phyloP scores from a whole-genome alignment of 2,329 filamentous ascomycete species.

The Colletotrichum simmondsii region DNA sequence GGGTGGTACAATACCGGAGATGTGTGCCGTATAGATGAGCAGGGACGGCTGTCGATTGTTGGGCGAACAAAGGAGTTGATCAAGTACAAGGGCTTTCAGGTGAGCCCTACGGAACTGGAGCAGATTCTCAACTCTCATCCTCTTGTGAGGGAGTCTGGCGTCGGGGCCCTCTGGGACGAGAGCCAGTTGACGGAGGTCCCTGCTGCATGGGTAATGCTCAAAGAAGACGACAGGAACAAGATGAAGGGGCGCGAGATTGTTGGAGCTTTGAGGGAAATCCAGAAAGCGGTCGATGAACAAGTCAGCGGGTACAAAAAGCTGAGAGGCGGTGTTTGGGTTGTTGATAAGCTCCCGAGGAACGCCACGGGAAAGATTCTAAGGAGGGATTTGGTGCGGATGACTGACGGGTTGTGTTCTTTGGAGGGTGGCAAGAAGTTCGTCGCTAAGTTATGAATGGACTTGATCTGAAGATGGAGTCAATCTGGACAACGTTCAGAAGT shows the following conservation, averaged over 20 bases:
- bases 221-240: constrained; percentile 33
- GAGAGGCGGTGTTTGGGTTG: constrained; percentile 48
- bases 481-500: not conserved
- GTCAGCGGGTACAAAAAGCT: constrained; percentile 56
- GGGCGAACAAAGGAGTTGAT: constrained; percentile 53
- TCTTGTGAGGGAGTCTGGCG: constrained; percentile 47
- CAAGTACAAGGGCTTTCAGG: constrained; percentile 55
- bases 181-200: constrained; percentile 51
- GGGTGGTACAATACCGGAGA: constrained; percentile 60
- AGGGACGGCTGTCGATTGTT: constrained; percentile 47
- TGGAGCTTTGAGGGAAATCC: constrained; percentile 31
- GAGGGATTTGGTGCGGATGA: constrained; percentile 45
- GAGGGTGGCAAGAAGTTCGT: constrained; percentile 17
- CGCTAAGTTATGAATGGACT: constrained; percentile 29
- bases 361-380: constrained; percentile 50
- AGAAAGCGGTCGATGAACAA: constrained; percentile 41
- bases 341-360: constrained; percentile 46
- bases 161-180: constrained; percentile 49
- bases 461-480: constrained; percentile 3
- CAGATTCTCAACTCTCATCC: constrained; percentile 49
- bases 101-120: constrained; percentile 51
- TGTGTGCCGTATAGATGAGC: constrained; percentile 48
- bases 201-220: constrained; percentile 49
- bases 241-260: constrained; percentile 13
- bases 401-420: constrained; percentile 43